These are phyloP conservation scores for Jimgerdemannia flammicorona DNA, from an alignment of 192 early-diverging fungal genomes.

Conservation along the genomic window DNA sequence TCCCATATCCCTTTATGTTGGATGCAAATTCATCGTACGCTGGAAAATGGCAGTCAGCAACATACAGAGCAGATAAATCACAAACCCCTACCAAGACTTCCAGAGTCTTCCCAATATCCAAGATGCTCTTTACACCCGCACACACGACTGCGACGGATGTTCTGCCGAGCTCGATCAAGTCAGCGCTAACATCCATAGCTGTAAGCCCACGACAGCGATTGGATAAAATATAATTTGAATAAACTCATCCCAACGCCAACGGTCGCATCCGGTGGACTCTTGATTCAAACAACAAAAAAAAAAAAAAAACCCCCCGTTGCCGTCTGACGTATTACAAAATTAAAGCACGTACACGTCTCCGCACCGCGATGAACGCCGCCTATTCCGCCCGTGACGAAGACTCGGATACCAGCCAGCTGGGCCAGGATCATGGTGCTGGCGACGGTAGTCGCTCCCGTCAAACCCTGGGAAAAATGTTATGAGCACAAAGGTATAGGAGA, in stretches of 20 bases:
- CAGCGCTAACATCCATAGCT: slow-evolving; percentile 88
- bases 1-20: too few species aligned
- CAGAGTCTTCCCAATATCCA: slow-evolving; percentile 89
- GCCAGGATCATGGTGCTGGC: slow-evolving; percentile 90
- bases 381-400: slow-evolving; percentile 98
- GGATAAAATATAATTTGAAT: slow-evolving; percentile 8
- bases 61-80: not conserved
- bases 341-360: slow-evolving; percentile 43
- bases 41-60: too few species aligned
- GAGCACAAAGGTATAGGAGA: not conserved
- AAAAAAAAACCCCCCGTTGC: not conserved
- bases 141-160: slow-evolving; percentile 95
- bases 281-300: not conserved
- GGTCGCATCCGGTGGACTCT: too few species aligned
- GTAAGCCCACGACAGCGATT: not conserved
- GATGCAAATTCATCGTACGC: too few species aligned
- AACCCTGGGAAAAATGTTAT: slow-evolving; percentile 24
- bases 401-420: slow-evolving; percentile 74
- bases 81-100: slow-evolving; percentile 62
- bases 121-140: slow-evolving; percentile 94
- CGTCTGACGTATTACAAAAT: not conserved
- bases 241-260: too few species aligned
- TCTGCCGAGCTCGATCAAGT: slow-evolving; percentile 85
- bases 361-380: slow-evolving; percentile 92
- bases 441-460: slow-evolving; percentile 89